Conservation (phyloP, 1,139 yeast species). For the Taiozyma onychis region DNA sequence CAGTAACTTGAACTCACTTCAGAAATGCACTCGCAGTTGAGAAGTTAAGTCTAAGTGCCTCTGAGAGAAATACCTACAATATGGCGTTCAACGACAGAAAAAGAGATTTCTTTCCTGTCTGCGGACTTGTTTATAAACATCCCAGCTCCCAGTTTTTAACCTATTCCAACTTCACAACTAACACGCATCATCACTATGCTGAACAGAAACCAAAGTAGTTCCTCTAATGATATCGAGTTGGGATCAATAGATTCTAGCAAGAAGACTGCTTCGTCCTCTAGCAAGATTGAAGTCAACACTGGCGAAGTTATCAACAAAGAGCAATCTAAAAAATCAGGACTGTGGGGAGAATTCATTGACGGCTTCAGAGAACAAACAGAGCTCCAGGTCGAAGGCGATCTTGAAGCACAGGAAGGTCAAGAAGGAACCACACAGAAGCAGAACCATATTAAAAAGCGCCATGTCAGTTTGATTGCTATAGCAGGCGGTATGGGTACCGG, state of each 20-base stretch:
- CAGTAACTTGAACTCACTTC: not conserved
- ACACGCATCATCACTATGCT: not conserved
- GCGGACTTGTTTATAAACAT: not conserved
- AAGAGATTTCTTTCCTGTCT: not conserved
- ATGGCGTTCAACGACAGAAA: not conserved
- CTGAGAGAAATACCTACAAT: not conserved
- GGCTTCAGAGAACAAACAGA: constrained; percentile 49
- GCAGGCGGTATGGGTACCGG: constrained; percentile 65
- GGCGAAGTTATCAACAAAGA: not conserved
- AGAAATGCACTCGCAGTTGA: not conserved
- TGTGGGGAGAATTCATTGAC: constrained; percentile 41
- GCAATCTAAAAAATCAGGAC: not conserved
- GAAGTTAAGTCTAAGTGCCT: not conserved
- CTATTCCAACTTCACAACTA: not conserved
- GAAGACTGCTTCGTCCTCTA: not conserved
- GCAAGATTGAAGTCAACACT: not conserved
- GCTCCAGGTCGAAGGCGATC: constrained; percentile 43
- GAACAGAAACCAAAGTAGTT: not conserved
- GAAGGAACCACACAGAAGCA: not conserved
- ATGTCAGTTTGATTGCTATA: constrained; percentile 52
- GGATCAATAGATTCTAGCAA: not conserved
- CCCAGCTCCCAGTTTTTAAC: not conserved
- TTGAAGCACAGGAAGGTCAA: constrained; percentile 21
- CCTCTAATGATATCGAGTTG: not conserved
- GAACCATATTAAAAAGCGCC: constrained; percentile 28